These are phyloP conservation scores for Candolleomyces eurysporus DNA, from an alignment of 768 basidiomycete genomes.

Conservation along the genomic window DNA sequence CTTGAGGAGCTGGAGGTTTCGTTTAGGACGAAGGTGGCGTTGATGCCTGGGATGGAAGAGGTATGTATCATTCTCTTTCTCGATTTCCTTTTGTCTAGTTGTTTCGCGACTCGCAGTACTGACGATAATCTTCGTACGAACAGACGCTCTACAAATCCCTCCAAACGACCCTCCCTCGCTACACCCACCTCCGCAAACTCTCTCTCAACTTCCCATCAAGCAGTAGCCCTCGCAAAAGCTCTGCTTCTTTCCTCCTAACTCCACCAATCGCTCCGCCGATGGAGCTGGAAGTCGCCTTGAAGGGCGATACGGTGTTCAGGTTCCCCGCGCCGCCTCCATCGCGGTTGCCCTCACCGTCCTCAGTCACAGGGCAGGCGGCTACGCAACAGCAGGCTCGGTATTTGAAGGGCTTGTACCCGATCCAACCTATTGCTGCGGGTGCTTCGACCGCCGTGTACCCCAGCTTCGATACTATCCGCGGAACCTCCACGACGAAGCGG, in stretches of 20 bases:
- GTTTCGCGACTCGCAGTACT: not conserved
- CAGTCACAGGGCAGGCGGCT: not conserved
- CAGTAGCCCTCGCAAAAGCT: not conserved
- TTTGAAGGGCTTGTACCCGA: not conserved
- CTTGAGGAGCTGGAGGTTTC: conserved; percentile 28
- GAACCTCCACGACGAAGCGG: not conserved
- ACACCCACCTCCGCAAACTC: conserved; percentile 32
- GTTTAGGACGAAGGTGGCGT: conserved; percentile 15
- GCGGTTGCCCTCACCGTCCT: not conserved
- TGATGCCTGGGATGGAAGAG: conserved; percentile 28
- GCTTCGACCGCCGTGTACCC: not conserved
- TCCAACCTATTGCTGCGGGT: not conserved
- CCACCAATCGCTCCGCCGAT: not conserved
- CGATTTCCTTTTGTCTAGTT: conserved; percentile 1
- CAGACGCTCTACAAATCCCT: conserved; percentile 42
- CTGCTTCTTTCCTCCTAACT: not conserved
- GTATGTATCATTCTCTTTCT: conserved; percentile 22
- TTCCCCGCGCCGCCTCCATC: not conserved
- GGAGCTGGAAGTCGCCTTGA: not conserved
- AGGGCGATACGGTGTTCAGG: not conserved
- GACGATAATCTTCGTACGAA: too few species aligned
- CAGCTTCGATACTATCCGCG: not conserved
- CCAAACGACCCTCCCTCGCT: conserved; percentile 37
- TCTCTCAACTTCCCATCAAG: conserved; percentile 14
- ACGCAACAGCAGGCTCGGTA: not conserved